Percentiles rank a stretch among this genome's conserved stretches.
phyloP scores from a whole-genome alignment of 75 land plant genomes.

The Cupressus sempervirens region DNA sequence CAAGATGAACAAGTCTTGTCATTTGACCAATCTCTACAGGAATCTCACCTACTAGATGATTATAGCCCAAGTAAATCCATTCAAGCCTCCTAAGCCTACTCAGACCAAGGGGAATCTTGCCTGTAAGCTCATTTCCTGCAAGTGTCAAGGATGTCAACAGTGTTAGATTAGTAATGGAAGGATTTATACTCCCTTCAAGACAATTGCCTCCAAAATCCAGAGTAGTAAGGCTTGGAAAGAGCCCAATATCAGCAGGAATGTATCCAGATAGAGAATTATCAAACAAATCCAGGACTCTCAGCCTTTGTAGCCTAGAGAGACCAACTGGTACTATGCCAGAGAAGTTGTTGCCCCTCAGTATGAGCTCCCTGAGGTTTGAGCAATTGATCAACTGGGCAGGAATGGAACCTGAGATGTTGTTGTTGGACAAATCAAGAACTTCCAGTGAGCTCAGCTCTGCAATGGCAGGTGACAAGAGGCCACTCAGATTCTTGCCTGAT shows the following conservation, averaged over 20 bases:
- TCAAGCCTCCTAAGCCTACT: conserved; percentile 32
- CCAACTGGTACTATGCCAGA: conserved; percentile 49
- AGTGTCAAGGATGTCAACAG: conserved; percentile 45
- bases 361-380: conserved; percentile 37
- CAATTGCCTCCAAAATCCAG: conserved; percentile 67
- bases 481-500: conserved; percentile 52
- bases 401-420: conserved; percentile 47
- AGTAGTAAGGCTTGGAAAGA: conserved; percentile 28
- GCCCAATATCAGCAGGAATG: conserved; percentile 39
- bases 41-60: conserved; percentile 57
- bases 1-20: conserved; percentile 33
- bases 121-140: conserved; percentile 55
- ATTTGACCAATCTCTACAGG: conserved; percentile 55
- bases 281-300: conserved; percentile 41
- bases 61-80: conserved; percentile 56
- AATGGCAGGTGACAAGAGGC: conserved; percentile 43
- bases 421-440: conserved; percentile 37
- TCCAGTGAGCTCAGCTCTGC: conserved; percentile 45
- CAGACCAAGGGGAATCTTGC: conserved; percentile 47
- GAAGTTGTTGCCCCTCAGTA: conserved; percentile 65
- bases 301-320: conserved; percentile 24
- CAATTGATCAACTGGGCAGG: conserved; percentile 45
- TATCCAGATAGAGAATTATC: conserved; percentile 58
- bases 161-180: conserved; percentile 28
- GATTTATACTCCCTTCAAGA: conserved; percentile 51